These are phyloP conservation scores for Rhodomyrtus psidioides DNA, from an alignment of 441 rosid species.

Conservation along the genomic window DNA sequence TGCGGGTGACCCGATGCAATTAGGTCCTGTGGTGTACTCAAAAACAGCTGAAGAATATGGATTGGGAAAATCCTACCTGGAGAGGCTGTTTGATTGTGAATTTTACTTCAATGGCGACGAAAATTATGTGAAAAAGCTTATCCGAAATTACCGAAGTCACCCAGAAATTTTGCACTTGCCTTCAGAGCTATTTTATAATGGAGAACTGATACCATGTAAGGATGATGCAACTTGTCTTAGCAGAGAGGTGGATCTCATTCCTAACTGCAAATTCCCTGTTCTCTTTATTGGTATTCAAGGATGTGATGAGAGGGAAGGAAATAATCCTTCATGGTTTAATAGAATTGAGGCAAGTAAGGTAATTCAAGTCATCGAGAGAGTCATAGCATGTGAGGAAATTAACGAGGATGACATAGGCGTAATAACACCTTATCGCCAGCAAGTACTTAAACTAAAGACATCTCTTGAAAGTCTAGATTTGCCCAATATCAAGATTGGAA, in stretches of 20 bases:
- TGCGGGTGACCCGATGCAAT: background rate
- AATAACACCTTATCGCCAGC: constrained; percentile 26
- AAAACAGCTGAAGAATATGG: background rate
- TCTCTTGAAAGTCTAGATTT: constrained; percentile 31
- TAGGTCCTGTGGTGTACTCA: constrained; percentile 1
- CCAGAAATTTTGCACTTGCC: background rate
- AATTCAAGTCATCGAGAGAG: constrained; percentile 41
- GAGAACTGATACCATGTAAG: background rate
- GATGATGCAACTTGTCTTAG: background rate
- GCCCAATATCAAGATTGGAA: constrained; percentile 69
- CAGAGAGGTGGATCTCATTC: background rate
- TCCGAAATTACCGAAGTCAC: background rate
- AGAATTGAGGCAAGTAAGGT: constrained; percentile 33
- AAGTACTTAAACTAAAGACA: constrained; percentile 61
- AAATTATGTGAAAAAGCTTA: background rate
- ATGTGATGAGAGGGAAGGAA: constrained; percentile 1
- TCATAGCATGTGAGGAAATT: constrained; percentile 29
- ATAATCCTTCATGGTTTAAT: constrained; percentile 1
- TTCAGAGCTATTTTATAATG: background rate
- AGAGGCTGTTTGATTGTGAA: background rate
- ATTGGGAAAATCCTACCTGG: background rate
- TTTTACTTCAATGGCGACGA: background rate
- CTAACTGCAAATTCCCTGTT: background rate
- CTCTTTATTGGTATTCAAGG: background rate
- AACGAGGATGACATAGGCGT: background rate